phyloP scores from a whole-genome alignment of 2,329 filamentous ascomycete species.

The Colletotrichum lini region DNA sequence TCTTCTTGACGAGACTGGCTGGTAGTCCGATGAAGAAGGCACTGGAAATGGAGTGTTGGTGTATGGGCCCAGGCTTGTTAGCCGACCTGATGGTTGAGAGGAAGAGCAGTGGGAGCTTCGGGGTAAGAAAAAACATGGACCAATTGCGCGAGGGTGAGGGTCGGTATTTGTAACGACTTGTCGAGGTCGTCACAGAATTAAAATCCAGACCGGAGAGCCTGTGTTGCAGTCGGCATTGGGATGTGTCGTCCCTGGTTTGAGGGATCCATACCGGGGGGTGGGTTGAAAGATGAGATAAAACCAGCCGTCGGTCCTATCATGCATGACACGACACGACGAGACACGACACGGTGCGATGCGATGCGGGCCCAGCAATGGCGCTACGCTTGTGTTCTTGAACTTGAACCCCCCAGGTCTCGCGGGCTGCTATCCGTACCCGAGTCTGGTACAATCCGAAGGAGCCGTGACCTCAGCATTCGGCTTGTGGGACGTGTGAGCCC shows the following conservation, averaged over 20 bases:
- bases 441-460: constrained; percentile 7
- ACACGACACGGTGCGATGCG: constrained; percentile 13
- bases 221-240: constrained; percentile 35
- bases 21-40: neutral
- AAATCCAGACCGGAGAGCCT: constrained; percentile 13
- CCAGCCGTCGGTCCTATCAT: constrained; percentile 31
- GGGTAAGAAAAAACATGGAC: too few relatives aligned
- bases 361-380: too few relatives aligned
- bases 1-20: constrained; percentile 2
- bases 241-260: constrained; percentile 37
- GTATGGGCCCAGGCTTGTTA: neutral
- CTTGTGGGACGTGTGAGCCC: constrained; percentile 11
- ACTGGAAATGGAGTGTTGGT: neutral
- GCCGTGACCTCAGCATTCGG: constrained; percentile 21
- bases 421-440: constrained; percentile 3
- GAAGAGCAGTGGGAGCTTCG: neutral
- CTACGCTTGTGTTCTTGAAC: neutral
- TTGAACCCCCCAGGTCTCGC: neutral
- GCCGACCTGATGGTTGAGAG: neutral
- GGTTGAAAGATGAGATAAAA: constrained; percentile 22
- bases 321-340: constrained; percentile 30
- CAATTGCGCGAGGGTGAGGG: constrained; percentile 20
- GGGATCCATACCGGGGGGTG: constrained; percentile 29
- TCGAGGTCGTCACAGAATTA: constrained; percentile 35
- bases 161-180: constrained; percentile 38